A percentile compares a stretch with the other conserved stretches of the same genome.
Evolutionary conservation across 1,284 basidiomycete genomes (phyloP).

Genomic region (Microbotryum saponariae): DNA sequence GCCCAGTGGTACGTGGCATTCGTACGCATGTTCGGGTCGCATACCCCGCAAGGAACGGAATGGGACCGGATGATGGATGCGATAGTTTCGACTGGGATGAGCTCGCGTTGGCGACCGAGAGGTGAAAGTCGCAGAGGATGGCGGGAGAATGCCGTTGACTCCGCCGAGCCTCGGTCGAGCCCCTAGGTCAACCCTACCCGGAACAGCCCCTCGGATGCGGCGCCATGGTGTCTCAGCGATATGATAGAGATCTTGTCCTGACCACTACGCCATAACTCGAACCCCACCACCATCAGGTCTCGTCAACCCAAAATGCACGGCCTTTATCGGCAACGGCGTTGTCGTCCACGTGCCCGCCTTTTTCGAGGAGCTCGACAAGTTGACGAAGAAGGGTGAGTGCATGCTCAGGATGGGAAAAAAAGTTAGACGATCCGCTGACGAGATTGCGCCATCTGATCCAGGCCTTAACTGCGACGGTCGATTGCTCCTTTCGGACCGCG

Average conservation of each 20-base stretch:
- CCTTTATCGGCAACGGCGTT: conserved; percentile 86
- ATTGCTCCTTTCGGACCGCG: conserved; percentile 88
- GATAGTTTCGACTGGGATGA: background rate
- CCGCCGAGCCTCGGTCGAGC: no score
- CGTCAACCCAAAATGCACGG: conserved; percentile 78
- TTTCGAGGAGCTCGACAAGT: conserved; percentile 82
- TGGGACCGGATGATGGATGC: background rate
- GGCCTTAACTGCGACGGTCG: conserved; percentile 79
- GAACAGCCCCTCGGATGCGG: no score
- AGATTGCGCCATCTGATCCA: conserved; percentile 38
- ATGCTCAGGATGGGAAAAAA: background rate
- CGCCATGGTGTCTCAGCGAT: no score
- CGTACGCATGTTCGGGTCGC: conserved; percentile 6
- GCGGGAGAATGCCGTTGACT: no score
- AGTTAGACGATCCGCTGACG: no score
- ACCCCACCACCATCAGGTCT: conserved; percentile 53
- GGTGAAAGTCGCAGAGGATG: no score
- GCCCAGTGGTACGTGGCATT: conserved; percentile 69
- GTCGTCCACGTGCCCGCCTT: conserved; percentile 94
- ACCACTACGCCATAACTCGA: background rate
- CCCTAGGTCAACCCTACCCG: no score
- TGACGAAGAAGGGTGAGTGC: conserved; percentile 69
- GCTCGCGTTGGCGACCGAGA: no score
- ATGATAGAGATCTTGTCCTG: background rate
- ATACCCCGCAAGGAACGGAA: background rate